These are phyloP conservation scores for Saccharomycopsis schoenii DNA, from an alignment of 805 yeast species.

Conservation along the genomic window DNA sequence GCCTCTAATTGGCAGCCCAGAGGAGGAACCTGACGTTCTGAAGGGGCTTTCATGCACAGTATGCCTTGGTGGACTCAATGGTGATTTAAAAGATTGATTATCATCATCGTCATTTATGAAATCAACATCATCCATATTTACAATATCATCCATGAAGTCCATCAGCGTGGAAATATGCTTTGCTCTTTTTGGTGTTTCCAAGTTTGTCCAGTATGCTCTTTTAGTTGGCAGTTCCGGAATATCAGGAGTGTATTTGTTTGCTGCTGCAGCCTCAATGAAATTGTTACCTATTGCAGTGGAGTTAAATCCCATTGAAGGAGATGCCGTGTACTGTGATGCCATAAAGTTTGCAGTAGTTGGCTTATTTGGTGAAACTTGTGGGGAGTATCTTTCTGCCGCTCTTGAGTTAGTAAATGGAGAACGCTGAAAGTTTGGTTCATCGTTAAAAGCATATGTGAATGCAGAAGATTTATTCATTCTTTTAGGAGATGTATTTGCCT, in stretches of 20 bases:
- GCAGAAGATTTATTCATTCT: not conserved
- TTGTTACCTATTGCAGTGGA: constrained; percentile 31
- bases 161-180: constrained; percentile 41
- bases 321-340: constrained; percentile 22
- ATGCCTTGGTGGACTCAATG: constrained; percentile 14
- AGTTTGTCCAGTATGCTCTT: constrained; percentile 55
- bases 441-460: not conserved
- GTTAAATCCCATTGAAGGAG: constrained; percentile 32
- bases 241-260: constrained; percentile 24
- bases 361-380: constrained; percentile 33
- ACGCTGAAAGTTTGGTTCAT: not conserved
- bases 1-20: constrained; percentile 18
- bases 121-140: constrained; percentile 29
- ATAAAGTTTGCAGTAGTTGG: constrained; percentile 20
- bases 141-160: constrained; percentile 19
- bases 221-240: constrained; percentile 34
- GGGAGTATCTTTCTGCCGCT: constrained; percentile 30
- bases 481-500: not conserved
- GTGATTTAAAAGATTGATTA: constrained; percentile 15
- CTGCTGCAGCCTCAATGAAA: constrained; percentile 27
- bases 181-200: constrained; percentile 64
- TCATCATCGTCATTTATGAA: constrained; percentile 18
- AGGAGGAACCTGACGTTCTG: constrained; percentile 6
- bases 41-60: not conserved
- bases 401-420: constrained; percentile 2